phyloP scores from a whole-genome alignment of 2,329 filamentous ascomycete genomes.

The Aspergillus hiratsukae region DNA sequence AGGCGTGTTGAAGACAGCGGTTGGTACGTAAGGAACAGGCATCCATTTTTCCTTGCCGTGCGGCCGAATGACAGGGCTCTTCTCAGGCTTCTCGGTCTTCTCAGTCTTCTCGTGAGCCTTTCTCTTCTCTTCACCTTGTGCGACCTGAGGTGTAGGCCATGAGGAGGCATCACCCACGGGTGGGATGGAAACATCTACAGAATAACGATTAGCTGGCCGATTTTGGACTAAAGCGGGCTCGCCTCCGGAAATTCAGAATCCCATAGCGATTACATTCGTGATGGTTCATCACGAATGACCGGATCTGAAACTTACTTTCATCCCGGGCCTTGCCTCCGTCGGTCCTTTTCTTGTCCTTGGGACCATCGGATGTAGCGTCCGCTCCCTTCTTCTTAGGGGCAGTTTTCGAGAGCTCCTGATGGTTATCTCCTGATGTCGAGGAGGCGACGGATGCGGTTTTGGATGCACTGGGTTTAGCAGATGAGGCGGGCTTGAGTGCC shows the following conservation, averaged over 20 bases:
- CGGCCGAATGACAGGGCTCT: constrained; percentile 52
- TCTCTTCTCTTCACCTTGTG: constrained; percentile 70
- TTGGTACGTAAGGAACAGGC: constrained; percentile 74
- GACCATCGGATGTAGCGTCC: constrained; percentile 21
- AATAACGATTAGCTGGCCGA: constrained; percentile 10
- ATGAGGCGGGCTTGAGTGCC: constrained; percentile 21
- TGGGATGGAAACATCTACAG: constrained; percentile 45
- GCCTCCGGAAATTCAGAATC: background rate
- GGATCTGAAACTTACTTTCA: constrained; percentile 20
- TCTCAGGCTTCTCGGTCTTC: constrained; percentile 58
- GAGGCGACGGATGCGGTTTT: constrained; percentile 23
- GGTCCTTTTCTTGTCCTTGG: constrained; percentile 35
- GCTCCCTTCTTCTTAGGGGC: constrained; percentile 38
- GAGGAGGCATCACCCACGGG: constrained; percentile 70
- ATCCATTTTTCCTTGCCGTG: constrained; percentile 80
- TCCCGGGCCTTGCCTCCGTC: constrained; percentile 42
- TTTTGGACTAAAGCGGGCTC: constrained; percentile 10
- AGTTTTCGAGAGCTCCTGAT: constrained; percentile 39
- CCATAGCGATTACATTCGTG: background rate
- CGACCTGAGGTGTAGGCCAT: constrained; percentile 88
- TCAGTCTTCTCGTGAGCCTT: constrained; percentile 62
- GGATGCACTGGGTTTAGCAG: constrained; percentile 18
- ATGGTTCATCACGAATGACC: background rate
- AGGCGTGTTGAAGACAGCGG: constrained; percentile 81
- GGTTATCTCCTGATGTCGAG: constrained; percentile 31